Base-by-base conservation (phyloP, 2,329 filamentous ascomycete species). In the Hypoxylon sp. region DNA sequence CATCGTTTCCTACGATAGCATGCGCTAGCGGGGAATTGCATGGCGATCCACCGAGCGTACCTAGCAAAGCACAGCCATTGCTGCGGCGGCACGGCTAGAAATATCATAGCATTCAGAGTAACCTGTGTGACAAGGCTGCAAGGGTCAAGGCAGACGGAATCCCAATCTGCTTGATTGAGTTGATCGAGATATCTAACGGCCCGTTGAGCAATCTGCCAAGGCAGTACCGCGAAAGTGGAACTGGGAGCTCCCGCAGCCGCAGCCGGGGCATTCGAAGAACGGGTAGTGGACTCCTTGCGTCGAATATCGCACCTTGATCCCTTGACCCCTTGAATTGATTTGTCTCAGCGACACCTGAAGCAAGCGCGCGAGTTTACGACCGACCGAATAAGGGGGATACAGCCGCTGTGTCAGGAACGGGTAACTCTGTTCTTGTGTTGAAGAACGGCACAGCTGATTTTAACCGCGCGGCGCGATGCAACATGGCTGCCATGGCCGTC, bases 11-110 rank as follows among this genome's bases (percentile, higher is more conserved):
- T 63, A 47, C 48, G 56, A 58, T 62, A 61, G 30, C 62, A 32
- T 63, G 62, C 62, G 63, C 59, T 64, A 66, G 65, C 41, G 63
- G 17, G 43, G 22, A 64, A 56, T 54, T 56, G 54, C 51, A 50
- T 48, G 43, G 44, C 47, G 41, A 43, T 62, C 62, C 55, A 54
- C 56, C 47, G 39, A 67, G 60, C 51, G 63, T 46, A 56, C 48
- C 52, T 17, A 13, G 53, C 66, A 67, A 54, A 64, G 67, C 64
- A 67, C 59, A 69, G 67, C 64, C 67, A 59, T 58, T 48, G 55
- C 60, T 68, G 62, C 65, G 59, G 53, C 62, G 55, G 59, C 57
- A 59, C 51, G 57, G 56, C 41, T 59, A 22, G 26, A 22, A 37
- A 49, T 41, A 13, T 24, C 41, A 32, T 41, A 41, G 37, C 20